Evolutionary conservation across 805 yeast genomes (phyloP), one percentile per base, ranked within the genome.

Genomic region (Metschnikowia gruessii): DNA sequence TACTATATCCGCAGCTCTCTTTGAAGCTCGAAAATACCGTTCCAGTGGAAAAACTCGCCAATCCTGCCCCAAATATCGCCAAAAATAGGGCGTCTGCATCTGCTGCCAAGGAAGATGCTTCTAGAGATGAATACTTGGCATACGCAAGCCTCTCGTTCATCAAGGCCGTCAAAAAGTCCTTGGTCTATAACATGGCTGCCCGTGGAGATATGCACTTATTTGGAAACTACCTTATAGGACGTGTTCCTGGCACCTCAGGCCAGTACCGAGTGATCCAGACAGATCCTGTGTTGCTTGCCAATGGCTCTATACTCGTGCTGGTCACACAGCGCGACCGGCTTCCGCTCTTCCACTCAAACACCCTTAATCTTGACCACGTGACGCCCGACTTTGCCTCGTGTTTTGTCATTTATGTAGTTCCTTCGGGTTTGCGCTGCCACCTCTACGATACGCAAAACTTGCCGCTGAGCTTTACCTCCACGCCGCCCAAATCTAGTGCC

Each of bases 361-460:
- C 63, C 7, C 33, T 66, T 16, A 43, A 50, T 18, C 31, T 50
- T 11, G 57, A 59, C 43, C 48, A 39, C 24, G 45, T 42, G 30
- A 35, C 42, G 24, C 24, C 42, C 29, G 50, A 43, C 8, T 43
- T 48, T 34, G 49, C 49, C n/a, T 31, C 52, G n/a, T 59, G 61
- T 42, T 72, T 63, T 48, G 69, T 64, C 35, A 62, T 72, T 4
- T 72, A 72, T 46, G 57, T 72, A 30, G 55, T 69, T 2, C 77
- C 77, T 3, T 66, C 72, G 17, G 76, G 75, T 2, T 63, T 72
- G 24, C 57, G 77, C 43, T 71, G 75, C 40, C 77, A 72, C 52
- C 56, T 72, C 38, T 70, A 59, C 47, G 73, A 71, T 45, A 37
- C 58, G 12, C 45, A 50, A 11, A 57, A 58, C 33, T 38, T 56